These are phyloP conservation scores for Boletus huronensis DNA, from an alignment of 768 basidiomycete genomes.

Conservation along the genomic window DNA sequence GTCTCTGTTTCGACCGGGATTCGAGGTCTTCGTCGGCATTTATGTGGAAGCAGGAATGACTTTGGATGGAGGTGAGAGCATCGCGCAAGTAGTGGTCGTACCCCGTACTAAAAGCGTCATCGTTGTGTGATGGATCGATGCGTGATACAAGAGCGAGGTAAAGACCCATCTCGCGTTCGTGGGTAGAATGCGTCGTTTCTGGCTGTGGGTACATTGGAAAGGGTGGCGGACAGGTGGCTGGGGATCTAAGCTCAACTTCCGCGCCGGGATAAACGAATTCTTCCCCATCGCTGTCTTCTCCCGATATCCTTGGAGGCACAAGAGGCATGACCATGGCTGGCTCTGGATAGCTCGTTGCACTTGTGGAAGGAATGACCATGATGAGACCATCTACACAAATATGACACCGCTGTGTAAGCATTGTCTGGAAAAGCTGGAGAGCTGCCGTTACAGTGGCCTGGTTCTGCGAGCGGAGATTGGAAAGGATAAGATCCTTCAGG, in stretches of 20 bases:
- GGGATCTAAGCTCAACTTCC: constrained; percentile 18
- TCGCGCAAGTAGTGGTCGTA: constrained; percentile 83
- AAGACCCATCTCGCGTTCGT: constrained; percentile 79
- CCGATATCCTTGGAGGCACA: constrained; percentile 18
- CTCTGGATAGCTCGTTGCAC: constrained; percentile 72
- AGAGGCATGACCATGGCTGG: constrained; percentile 40
- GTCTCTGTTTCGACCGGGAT: constrained; percentile 47
- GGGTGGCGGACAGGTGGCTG: constrained; percentile 12
- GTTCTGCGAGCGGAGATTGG: constrained; percentile 69
- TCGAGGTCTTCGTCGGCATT: constrained; percentile 42
- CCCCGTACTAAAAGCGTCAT: constrained; percentile 77
- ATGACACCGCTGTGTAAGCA: constrained; percentile 67
- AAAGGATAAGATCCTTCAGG: constrained; percentile 80
- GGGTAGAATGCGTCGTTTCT: constrained; percentile 71
- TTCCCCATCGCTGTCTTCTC: constrained; percentile 52
- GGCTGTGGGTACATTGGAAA: constrained; percentile 54
- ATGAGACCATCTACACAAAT: constrained; percentile 66
- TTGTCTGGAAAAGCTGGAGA: constrained; percentile 73
- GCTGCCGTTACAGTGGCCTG: constrained; percentile 70
- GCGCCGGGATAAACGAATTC: constrained; percentile 42
- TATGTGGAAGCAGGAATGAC: constrained; percentile 55
- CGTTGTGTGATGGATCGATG: constrained; percentile 64
- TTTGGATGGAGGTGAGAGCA: constrained; percentile 64
- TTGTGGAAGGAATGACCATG: constrained; percentile 61
- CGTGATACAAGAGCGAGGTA: constrained; percentile 78